A percentile compares a stretch with the other conserved stretches of the same genome.
phyloP scores from a whole-genome alignment of 2,329 filamentous ascomycete species.

The Mycosphaerella sp. region DNA sequence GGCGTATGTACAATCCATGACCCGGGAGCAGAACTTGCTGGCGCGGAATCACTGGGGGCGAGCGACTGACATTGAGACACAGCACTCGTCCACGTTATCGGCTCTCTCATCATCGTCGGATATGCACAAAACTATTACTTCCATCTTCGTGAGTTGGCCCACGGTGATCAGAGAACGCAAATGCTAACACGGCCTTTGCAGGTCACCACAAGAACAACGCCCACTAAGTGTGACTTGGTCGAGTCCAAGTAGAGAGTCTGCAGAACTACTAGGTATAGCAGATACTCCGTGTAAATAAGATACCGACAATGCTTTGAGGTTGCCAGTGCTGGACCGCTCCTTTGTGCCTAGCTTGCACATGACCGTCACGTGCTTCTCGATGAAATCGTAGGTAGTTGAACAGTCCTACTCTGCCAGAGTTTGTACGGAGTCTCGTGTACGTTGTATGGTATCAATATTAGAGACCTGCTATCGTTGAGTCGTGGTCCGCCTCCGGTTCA shows the following conservation, averaged over 20 bases:
- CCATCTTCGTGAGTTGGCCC: constrained; percentile 76
- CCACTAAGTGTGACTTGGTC: constrained; percentile 55
- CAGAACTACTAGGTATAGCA: constrained; percentile 1
- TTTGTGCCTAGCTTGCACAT: background rate
- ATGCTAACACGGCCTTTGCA: constrained; percentile 36
- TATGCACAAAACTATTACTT: constrained; percentile 99
- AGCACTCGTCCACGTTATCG: constrained; percentile 87
- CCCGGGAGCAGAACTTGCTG: background rate
- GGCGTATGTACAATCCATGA: constrained; percentile 60
- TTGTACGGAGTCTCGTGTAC: background rate
- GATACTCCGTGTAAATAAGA: constrained; percentile 21
- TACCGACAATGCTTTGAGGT: constrained; percentile 14
- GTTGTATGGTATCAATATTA: background rate
- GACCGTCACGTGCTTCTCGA: background rate
- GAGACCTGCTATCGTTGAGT: background rate
- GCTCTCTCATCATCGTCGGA: constrained; percentile 68
- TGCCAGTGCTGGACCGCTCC: background rate
- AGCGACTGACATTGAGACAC: constrained; percentile 16
- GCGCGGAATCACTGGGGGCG: background rate
- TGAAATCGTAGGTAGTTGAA: background rate
- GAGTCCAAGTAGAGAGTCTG: constrained; percentile 7
- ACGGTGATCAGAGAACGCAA: background rate
- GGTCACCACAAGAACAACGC: constrained; percentile 99
- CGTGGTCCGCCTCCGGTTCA: background rate
- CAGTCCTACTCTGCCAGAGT: background rate